Percentiles rank a stretch among this genome's conserved stretches.
Conservation (phyloP, 2,329 filamentous ascomycete genomes). For the Fusarium avenaceum region DNA sequence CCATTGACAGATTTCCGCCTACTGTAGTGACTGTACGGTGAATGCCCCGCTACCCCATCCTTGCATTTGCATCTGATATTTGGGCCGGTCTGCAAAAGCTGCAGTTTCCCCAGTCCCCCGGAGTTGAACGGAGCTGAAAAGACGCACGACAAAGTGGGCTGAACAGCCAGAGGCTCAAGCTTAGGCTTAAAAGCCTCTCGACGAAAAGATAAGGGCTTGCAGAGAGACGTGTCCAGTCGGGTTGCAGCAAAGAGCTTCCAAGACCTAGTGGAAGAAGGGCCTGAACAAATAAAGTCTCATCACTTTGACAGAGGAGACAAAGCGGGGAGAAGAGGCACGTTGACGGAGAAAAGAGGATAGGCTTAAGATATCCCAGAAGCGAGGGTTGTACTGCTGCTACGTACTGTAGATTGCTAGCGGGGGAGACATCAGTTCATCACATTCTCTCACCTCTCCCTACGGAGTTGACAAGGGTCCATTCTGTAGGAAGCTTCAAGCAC, state of each 20-base stretch:
- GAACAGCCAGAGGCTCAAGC: background rate
- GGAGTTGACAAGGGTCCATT: constrained; percentile 7
- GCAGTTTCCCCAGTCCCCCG: constrained; percentile 42
- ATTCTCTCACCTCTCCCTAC: background rate
- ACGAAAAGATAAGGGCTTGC: constrained; percentile 7
- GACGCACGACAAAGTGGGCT: constrained; percentile 22
- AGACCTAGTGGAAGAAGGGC: constrained; percentile 16
- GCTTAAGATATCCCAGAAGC: constrained; percentile 8
- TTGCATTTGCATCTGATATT: constrained; percentile 18
- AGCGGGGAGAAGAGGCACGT: constrained; percentile 15
- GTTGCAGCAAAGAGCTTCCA: constrained; percentile 23
- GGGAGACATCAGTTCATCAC: constrained; percentile 42
- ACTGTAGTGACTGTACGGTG: constrained; percentile 17
- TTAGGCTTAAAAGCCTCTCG: background rate
- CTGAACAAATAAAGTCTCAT: constrained; percentile 10
- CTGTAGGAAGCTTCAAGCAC: constrained; percentile 7
- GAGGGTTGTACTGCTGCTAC: constrained; percentile 15
- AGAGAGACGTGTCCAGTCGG: constrained; percentile 15
- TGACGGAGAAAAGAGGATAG: constrained; percentile 27
- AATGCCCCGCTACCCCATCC: constrained; percentile 25
- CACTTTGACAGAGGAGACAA: constrained; percentile 37
- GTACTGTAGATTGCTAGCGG: background rate
- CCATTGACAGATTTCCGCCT: constrained; percentile 22
- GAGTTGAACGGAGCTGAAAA: constrained; percentile 44
- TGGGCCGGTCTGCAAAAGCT: constrained; percentile 4